A percentile compares a stretch with the other conserved stretches of the same genome.
These are phyloP conservation scores for Leccinum variabile DNA, from an alignment of 1,284 basidiomycete genomes.

Conservation along the genomic window DNA sequence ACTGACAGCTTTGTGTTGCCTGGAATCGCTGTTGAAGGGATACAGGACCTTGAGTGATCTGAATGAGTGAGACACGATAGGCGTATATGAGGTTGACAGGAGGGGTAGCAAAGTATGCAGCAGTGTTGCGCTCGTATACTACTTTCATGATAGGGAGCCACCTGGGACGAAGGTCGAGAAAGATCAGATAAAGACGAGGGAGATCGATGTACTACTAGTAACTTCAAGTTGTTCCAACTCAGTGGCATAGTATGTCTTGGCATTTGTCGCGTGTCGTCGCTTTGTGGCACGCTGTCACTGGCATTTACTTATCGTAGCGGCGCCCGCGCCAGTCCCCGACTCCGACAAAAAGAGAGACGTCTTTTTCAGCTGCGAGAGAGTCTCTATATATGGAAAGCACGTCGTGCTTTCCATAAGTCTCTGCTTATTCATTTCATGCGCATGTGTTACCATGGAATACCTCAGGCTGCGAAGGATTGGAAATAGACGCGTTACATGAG, in stretches of 20 bases:
- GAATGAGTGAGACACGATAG: slow-evolving; percentile 76
- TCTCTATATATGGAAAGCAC: too few species aligned
- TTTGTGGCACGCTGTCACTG: too few species aligned
- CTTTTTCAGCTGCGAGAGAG: too few species aligned
- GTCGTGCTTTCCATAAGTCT: too few species aligned
- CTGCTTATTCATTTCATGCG: too few species aligned
- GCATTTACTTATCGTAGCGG: too few species aligned
- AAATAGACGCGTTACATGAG: too few species aligned
- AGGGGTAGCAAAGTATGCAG: slow-evolving; percentile 93
- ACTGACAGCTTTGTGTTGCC: slow-evolving; percentile 73
- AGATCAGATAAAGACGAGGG: not conserved
- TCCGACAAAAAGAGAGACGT: too few species aligned
- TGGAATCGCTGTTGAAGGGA: slow-evolving; percentile 82
- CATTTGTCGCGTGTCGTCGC: too few species aligned
- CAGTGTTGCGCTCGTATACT: slow-evolving; percentile 66
- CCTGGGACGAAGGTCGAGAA: slow-evolving; percentile 37
- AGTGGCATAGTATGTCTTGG: slow-evolving; percentile 72
- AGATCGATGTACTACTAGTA: slow-evolving; percentile 9
- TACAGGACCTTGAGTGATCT: slow-evolving; percentile 61
- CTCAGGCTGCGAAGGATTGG: too few species aligned
- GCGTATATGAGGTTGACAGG: slow-evolving; percentile 95
- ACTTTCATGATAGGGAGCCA: slow-evolving; percentile 95
- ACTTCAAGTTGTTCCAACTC: slow-evolving; percentile 71
- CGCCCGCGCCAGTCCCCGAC: too few species aligned
- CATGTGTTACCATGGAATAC: too few species aligned